phyloP scores from a whole-genome alignment of 371 early-diverging fungal species.

The Rhizopus stolonifer region DNA sequence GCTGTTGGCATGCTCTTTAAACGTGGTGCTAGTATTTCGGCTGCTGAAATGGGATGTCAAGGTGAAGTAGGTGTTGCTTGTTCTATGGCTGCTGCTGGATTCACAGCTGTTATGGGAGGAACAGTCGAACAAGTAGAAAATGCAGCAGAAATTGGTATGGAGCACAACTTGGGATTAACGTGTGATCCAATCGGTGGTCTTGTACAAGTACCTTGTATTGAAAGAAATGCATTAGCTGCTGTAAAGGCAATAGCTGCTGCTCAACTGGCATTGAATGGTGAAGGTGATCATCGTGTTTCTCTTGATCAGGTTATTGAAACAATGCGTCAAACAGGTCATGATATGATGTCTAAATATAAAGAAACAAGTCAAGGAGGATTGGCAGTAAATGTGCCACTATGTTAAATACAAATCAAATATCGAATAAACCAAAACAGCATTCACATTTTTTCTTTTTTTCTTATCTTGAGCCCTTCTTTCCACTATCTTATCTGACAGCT shows the following conservation, averaged over 20 bases:
- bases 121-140: slow-evolving; percentile 89
- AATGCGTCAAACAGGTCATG: slow-evolving; percentile 91
- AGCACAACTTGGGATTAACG: slow-evolving; percentile 92
- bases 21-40: slow-evolving; percentile 90
- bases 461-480: not conserved
- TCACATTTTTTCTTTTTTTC: not conserved
- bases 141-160: slow-evolving; percentile 97
- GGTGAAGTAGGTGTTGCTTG: slow-evolving; percentile 91
- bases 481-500: too few species aligned
- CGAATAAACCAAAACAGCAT: too few species aligned
- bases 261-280: slow-evolving; percentile 90
- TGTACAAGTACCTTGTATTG: slow-evolving; percentile 97
- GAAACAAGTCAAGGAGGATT: slow-evolving; percentile 94
- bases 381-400: slow-evolving; percentile 86
- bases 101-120: slow-evolving; percentile 95
- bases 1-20: slow-evolving; percentile 97
- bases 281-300: slow-evolving; percentile 86
- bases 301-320: slow-evolving; percentile 96
- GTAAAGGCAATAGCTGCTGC: slow-evolving; percentile 96
- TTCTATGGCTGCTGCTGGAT: slow-evolving; percentile 94
- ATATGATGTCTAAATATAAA: slow-evolving; percentile 95
- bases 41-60: slow-evolving; percentile 96
- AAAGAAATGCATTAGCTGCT: slow-evolving; percentile 92
- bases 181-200: slow-evolving; percentile 94
- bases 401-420: slow-evolving; percentile 43